These are phyloP conservation scores for Diaporthe citri DNA, from an alignment of 2,329 filamentous ascomycete species.

Conservation along the genomic window DNA sequence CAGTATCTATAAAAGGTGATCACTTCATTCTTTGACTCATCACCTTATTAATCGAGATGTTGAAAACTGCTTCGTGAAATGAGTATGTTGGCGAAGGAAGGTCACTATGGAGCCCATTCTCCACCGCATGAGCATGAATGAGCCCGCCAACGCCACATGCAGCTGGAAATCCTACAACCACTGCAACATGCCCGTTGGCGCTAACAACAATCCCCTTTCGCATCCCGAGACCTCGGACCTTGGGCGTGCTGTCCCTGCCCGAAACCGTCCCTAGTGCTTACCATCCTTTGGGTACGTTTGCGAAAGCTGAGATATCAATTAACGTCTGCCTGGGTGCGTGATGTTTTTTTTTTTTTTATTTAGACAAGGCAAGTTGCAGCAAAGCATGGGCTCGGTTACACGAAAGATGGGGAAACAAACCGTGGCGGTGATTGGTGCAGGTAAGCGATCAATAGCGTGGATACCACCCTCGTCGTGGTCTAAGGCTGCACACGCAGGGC, in stretches of 20 bases:
- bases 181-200: constrained; percentile 8
- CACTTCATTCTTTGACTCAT: too few relatives aligned
- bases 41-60: too few relatives aligned
- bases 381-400: constrained; percentile 9
- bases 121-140: too few relatives aligned
- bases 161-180: constrained; percentile 9
- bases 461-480: neutral
- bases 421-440: constrained; percentile 37
- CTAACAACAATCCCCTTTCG: neutral
- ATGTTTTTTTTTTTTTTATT: neutral
- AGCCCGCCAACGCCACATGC: neutral
- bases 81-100: neutral
- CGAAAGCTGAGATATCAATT: neutral
- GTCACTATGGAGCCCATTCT: too few relatives aligned
- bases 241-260: too few relatives aligned
- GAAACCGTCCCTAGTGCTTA: neutral
- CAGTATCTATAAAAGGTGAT: too few relatives aligned
- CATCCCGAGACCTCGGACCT: neutral
- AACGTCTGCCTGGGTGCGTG: neutral
- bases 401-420: constrained; percentile 31
- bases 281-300: neutral
- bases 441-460: constrained; percentile 7
- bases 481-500: neutral
- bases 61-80: neutral
- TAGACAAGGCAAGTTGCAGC: neutral